Base-by-base conservation (phyloP, 2,329 filamentous ascomycete genomes). In the Tolypocladium album region DNA sequence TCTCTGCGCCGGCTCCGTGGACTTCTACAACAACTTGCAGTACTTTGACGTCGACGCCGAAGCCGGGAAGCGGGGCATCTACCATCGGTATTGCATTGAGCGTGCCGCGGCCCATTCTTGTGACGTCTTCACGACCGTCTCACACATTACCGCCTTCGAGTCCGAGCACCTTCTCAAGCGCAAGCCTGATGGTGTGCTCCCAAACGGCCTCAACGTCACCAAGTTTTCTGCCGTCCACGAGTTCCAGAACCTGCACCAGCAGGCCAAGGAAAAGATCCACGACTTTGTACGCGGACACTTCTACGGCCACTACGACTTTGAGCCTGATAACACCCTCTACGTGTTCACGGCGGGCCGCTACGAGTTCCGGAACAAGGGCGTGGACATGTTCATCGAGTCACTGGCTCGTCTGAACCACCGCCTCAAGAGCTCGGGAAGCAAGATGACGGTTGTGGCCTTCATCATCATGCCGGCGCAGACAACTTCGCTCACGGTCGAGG, bases 321-420 rank as follows among this genome's bases (percentile, higher is more conserved):
- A 97, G 63, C 87, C 92, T 17, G 92, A 97, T 62, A 96, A 97
- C 75, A 99, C 94, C 0, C 83, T 99, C 42, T 99, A 97, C 77
- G 88, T 97, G 77, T 99, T 99, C 80, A 99, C 92, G 4, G 89
- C 94, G 8, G 94, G 94, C 62, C 89, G 94, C 64, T 99, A 99
- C 71, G 94, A 99, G 75, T 99, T 93, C 82, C 83, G 94, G 65
- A 99, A 99, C 72, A 99, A 99, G 78, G 94, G 94, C 70, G 93
- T 97, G 12, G 94, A 99, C 75, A 97, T 99, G 94, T 99, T 97
- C 75, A 96, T 99, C 67, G 94, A 99, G 76, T 94, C 92, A 4
- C 79, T 99, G 64, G 94, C 94, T 36, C 89, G 94, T 52, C 78
- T 99, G 68, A 99, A 99, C 76, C 92, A 97, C 78, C 85, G 89